Evolutionary conservation across 345 rosid species (phyloP).

Genomic region (Microthlaspi erraticum): DNA sequence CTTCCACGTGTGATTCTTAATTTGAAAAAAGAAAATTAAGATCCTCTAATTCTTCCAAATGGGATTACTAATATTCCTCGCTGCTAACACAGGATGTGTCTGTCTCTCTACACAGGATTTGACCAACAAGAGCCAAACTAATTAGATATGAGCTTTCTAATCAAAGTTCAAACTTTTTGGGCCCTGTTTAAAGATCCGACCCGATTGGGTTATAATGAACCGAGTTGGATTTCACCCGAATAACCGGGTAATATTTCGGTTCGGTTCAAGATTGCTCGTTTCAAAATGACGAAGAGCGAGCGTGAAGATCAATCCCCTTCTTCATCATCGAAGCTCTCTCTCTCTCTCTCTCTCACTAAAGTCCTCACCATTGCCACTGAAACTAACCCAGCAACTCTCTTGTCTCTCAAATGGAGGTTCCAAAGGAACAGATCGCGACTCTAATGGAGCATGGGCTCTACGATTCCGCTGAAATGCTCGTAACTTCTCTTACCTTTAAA

Average conservation of each 20-base stretch:
- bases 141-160: too few relatives aligned
- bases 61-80: too few relatives aligned
- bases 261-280: conserved; percentile 19
- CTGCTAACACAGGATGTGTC: too few relatives aligned
- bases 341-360: conserved; percentile 14
- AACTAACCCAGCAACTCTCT: conserved; percentile 34
- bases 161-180: too few relatives aligned
- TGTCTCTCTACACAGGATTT: too few relatives aligned
- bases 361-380: conserved; percentile 19
- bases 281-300: conserved; percentile 45
- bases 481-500: conserved; percentile 36
- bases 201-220: conserved; percentile 22
- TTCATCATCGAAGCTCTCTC: conserved; percentile 17
- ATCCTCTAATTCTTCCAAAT: too few relatives aligned
- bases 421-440: conserved; percentile 77
- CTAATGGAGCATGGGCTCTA: conserved; percentile 80
- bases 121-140: too few relatives aligned
- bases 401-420: conserved; percentile 66
- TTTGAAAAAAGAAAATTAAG: too few relatives aligned
- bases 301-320: conserved; percentile 28
- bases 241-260: conserved; percentile 15
- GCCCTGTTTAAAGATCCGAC: background rate
- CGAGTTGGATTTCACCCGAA: background rate
- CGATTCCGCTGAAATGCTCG: conserved; percentile 86
- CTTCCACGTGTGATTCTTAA: too few relatives aligned